These are phyloP conservation scores for Stenocarpella maydis DNA, from an alignment of 2,329 filamentous ascomycete genomes.

Conservation along the genomic window DNA sequence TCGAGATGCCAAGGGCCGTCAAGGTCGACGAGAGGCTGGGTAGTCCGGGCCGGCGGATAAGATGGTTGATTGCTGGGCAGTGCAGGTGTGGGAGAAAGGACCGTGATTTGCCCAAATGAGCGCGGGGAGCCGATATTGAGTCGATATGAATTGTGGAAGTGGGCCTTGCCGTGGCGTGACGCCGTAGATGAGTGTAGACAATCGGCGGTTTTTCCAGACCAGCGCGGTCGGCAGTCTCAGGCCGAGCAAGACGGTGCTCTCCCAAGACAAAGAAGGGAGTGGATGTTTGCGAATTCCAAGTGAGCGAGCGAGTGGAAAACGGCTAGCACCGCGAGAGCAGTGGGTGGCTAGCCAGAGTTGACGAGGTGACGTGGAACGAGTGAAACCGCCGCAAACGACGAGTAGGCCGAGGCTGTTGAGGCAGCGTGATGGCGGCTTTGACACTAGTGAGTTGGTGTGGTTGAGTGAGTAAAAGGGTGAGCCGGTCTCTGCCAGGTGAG, in stretches of 20 bases:
- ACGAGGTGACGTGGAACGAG: conserved; percentile 14
- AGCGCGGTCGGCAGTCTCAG: conserved; percentile 20
- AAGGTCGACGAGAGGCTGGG: conserved; percentile 28
- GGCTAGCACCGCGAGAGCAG: conserved; percentile 1
- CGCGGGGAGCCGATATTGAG: conserved; percentile 12
- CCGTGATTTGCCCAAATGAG: conserved; percentile 30
- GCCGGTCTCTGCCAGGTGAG: conserved; percentile 4
- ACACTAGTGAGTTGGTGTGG: not conserved
- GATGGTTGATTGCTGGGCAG: conserved; percentile 19
- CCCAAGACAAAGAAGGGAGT: not conserved
- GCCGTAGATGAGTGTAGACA: conserved; percentile 20
- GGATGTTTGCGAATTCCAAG: not conserved
- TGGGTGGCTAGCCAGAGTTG: not conserved
- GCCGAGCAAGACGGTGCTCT: conserved; percentile 5
- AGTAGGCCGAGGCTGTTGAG: not conserved
- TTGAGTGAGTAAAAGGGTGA: conserved; percentile 2
- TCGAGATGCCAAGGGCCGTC: conserved; percentile 16
- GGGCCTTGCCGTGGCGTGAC: conserved; percentile 21
- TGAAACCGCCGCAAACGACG: conserved; percentile 31
- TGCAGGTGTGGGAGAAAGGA: conserved; percentile 22
- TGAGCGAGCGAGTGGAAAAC: conserved; percentile 19
- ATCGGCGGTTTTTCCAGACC: conserved; percentile 18
- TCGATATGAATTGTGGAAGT: conserved; percentile 19
- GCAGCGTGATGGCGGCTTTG: conserved; percentile 17
- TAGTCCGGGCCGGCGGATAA: conserved; percentile 35